These are phyloP conservation scores for Neurospora cerealis DNA, from an alignment of 495 filamentous ascomycete species.

Conservation along the genomic window DNA sequence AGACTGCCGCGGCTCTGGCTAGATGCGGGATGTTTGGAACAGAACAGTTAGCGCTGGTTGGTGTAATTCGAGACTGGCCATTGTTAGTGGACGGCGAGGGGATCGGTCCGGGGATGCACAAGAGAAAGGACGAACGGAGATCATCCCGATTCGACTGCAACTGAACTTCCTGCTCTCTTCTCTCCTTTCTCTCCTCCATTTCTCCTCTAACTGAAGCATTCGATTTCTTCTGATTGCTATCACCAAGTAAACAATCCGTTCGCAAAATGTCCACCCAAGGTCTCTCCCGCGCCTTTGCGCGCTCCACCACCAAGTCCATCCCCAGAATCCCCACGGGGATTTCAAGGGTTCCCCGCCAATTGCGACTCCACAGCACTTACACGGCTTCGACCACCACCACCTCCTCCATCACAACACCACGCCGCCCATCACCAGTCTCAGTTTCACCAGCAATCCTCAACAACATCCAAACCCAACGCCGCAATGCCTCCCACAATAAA, in stretches of 20 bases:
- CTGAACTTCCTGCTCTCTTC: background rate
- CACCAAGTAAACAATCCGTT: background rate
- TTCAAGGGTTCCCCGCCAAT: constrained; percentile 3
- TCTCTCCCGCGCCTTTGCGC: constrained; percentile 20
- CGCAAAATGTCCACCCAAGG: constrained; percentile 20
- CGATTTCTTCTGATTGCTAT: background rate
- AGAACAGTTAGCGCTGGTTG: background rate
- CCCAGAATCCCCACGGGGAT: background rate
- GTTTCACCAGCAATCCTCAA: too few relatives aligned
- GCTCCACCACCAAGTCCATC: constrained; percentile 12
- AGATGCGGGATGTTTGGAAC: background rate
- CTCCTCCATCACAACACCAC: background rate
- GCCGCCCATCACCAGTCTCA: background rate
- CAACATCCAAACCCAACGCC: constrained; percentile 4
- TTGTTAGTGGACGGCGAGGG: background rate
- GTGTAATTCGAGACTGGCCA: background rate
- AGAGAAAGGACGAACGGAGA: background rate
- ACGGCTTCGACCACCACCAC: constrained; percentile 3
- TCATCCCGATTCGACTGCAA: background rate
- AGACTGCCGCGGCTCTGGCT: background rate
- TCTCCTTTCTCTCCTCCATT: background rate
- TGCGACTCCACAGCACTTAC: constrained; percentile 1
- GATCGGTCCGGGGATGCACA: background rate
- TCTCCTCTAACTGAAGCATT: background rate
- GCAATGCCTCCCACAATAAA: constrained; percentile 52